Percentiles rank a stretch among this genome's conserved stretches.
Conservation (phyloP, 192 early-diverging fungal genomes). For the Lobulomyces angularis region DNA sequence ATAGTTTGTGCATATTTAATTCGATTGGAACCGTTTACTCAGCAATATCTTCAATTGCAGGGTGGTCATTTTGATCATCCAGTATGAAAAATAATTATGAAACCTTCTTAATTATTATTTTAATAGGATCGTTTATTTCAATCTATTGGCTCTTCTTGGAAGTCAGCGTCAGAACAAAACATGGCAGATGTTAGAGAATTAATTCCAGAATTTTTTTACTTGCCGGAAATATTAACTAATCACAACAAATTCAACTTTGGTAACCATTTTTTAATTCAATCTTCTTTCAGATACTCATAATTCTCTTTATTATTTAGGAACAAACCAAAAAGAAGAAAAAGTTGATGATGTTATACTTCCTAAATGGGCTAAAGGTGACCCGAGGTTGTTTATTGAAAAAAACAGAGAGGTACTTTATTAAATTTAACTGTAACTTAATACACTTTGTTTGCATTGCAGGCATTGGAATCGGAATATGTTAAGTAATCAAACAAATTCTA, state of each 20-base stretch:
- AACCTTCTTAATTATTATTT: too few species aligned
- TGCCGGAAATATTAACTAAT: constrained; percentile 76
- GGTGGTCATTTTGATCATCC: constrained; percentile 45
- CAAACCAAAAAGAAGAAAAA: constrained; percentile 43
- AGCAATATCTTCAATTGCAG: constrained; percentile 58
- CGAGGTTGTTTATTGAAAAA: constrained; percentile 73
- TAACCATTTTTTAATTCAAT: neutral
- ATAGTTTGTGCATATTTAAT: constrained; percentile 81
- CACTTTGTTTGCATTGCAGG: too few species aligned
- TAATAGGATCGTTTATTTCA: constrained; percentile 36
- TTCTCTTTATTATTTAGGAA: constrained; percentile 51
- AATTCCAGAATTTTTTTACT: constrained; percentile 67
- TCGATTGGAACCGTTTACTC: constrained; percentile 80
- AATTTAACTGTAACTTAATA: too few species aligned
- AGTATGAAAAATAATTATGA: too few species aligned
- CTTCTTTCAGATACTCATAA: constrained; percentile 20
- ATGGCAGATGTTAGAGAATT: constrained; percentile 32
- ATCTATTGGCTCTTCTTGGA: constrained; percentile 34
- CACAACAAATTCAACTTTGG: too few species aligned
- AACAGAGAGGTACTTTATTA: constrained; percentile 78
- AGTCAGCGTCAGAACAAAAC: constrained; percentile 28
- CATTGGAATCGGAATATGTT: too few species aligned
- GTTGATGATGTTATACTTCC: constrained; percentile 63
- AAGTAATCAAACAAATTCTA: too few species aligned
- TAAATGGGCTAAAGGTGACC: constrained; percentile 70